Base-by-base conservation (phyloP, 441 rosid genomes). In the Rhodomyrtus psidioides region DNA sequence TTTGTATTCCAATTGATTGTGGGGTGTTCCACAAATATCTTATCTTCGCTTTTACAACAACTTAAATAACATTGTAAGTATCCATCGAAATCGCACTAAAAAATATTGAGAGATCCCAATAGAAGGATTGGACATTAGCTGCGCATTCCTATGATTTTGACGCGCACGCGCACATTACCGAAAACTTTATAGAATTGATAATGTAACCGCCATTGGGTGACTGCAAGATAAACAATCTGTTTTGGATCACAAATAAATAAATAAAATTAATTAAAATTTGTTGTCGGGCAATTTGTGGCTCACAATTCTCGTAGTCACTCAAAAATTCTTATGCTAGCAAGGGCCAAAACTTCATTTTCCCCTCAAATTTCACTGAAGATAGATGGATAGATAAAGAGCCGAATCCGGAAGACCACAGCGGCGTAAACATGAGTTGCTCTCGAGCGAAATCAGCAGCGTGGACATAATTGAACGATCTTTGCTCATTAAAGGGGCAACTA, bases 81-180 rank as follows among this genome's bases (percentile, higher is more conserved):
- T 30, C 13, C 24, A 62, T 30, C 24, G 75, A 30, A 62, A 62
- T 9, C 24, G 24, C 46, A 5, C 26, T 65, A 14, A 12, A 1
- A 34, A 30, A 6, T 44, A 19, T 34, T 30, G 44, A 65, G 76
- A 34, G 14, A 30, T 16, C 42, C 44, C 42, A 4, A 17, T 7
- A 7, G 1, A 28, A 62, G 42, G 30, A 30, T 30, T 16, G 23
- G 44, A 65, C n/a, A 42, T 65, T 0, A 6, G 42, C 12, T 15
- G 9, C 6, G 9, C 79, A 34, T 65, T 65, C n/a, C 15, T 10
- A 65, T 65, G 49, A 39, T 19, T 34, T 65, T 5, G 49, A 65
- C n/a, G 3, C 0, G 3, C n/a, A 3, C 0, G 3, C 7, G 10
- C 49, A 15, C 76, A 19, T 34, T 9, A 17, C 4, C 8, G 75